Base-by-base conservation (phyloP, 106 monocot genomes). In the Dioscorea dumetorum region DNA sequence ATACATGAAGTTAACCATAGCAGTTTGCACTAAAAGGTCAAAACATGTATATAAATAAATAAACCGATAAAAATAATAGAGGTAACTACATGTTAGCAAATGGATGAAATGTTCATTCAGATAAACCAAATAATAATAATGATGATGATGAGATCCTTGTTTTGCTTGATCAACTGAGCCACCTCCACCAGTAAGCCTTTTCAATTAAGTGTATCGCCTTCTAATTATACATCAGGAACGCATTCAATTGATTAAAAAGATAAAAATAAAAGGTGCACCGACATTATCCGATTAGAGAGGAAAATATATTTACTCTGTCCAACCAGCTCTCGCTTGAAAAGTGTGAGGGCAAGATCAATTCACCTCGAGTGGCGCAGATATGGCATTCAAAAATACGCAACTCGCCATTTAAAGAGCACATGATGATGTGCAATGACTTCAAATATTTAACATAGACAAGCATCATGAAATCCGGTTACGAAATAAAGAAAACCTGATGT, bases 401-500 rank as follows among this genome's bases (percentile, higher is more conserved):
- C 41, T 41, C 5, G 41, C 41, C 41, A 41, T 10, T 41, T 3
- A 41, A 41, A 41, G 2, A 41, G 54, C 15, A 54, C 15, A 54
- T 14, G 28, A 28, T 28, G 28, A 3, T 3, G 28, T 28, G 15
- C 5, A 54, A 18, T 54, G 19, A 19, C 0, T 16, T 19, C 54
- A 18, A 8, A 35, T 21, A 70, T 22, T 23, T 52, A 22, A 35
- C 41, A 59, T 6, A 24, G 0, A 23, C 5, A 59, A 13, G 17
- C 12, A 13, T 51, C 51, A 13, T 51, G 51, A 51, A 51, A 51
- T 51, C 12, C 1, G 0, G 17, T 12, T 51, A 51, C 0, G 2
- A 66, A 33, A 41, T 28, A 76, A 63, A 48, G 16, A 49, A 79
- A 51, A 90, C 94, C 94, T 91, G 94, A 95, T 70, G 94, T 95